phyloP scores from a whole-genome alignment of 2,329 filamentous ascomycete genomes.

The Fusarium longipes region DNA sequence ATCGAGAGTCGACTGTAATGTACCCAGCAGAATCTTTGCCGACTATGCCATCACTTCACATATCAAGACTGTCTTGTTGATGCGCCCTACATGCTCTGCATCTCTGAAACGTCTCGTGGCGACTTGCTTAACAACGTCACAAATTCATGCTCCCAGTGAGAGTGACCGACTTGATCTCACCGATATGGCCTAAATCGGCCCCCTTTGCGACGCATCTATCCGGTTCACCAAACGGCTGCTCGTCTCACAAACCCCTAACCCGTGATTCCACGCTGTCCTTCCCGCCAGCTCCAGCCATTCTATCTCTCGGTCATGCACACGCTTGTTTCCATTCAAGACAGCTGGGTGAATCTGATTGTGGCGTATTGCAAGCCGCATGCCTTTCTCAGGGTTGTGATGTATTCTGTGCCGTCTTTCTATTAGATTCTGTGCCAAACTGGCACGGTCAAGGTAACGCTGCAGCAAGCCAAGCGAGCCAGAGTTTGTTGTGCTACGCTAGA shows the following conservation, averaged over 20 bases:
- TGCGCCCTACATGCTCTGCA: slow-evolving; percentile 26
- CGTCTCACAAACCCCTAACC: slow-evolving; percentile 36
- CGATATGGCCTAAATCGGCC: slow-evolving; percentile 44
- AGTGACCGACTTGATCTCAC: slow-evolving; percentile 10
- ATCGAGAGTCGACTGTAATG: slow-evolving; percentile 82
- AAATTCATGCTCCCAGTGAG: slow-evolving; percentile 2
- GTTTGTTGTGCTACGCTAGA: slow-evolving; percentile 23
- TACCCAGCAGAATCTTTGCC: background rate
- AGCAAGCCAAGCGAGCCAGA: slow-evolving; percentile 36
- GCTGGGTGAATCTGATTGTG: slow-evolving; percentile 5
- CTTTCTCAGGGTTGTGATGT: slow-evolving; percentile 3
- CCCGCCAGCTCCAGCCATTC: slow-evolving; percentile 11
- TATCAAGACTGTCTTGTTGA: slow-evolving; percentile 28
- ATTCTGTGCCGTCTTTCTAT: slow-evolving; percentile 16
- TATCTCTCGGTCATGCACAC: slow-evolving; percentile 26
- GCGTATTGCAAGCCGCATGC: slow-evolving; percentile 17
- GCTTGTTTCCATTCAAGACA: slow-evolving; percentile 31
- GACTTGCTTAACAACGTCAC: slow-evolving; percentile 17
- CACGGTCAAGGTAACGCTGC: slow-evolving; percentile 30
- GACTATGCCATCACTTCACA: slow-evolving; percentile 3
- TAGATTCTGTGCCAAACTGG: slow-evolving; percentile 26
- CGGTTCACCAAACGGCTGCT: slow-evolving; percentile 34
- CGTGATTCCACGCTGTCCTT: slow-evolving; percentile 43
- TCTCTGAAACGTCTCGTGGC: slow-evolving; percentile 38
- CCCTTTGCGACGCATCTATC: slow-evolving; percentile 47